phyloP scores from a whole-genome alignment of 202 grass and related monocot species.

The Carex arenaria region DNA sequence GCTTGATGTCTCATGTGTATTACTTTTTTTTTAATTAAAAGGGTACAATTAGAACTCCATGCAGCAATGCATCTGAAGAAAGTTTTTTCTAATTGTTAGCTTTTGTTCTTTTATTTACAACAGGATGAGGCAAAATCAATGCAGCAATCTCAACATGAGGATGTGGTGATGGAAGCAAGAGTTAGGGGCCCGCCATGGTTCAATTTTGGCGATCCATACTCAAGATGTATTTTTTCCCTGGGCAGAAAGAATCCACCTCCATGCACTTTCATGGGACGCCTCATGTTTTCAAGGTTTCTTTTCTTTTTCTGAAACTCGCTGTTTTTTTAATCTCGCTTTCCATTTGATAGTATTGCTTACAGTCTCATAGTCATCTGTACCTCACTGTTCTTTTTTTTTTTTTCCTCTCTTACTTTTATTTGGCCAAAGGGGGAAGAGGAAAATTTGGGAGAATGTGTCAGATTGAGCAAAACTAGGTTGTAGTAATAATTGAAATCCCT shows the following conservation, averaged over 20 bases:
- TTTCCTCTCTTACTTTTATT: no score
- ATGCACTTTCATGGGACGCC: conserved; percentile 66
- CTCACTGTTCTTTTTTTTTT: neutral
- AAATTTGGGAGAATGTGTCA: no score
- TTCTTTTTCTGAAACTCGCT: neutral
- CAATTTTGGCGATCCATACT: conserved; percentile 96
- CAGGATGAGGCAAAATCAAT: conserved; percentile 72
- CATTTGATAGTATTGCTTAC: neutral
- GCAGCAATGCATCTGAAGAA: no score
- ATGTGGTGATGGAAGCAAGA: conserved; percentile 76
- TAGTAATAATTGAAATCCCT: no score
- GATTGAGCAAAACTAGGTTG: no score
- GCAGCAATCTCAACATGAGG: conserved; percentile 56
- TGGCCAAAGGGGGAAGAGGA: no score
- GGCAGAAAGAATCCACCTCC: conserved; percentile 69
- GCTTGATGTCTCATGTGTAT: neutral
- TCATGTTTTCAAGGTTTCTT: conserved; percentile 85
- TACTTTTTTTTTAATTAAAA: neutral
- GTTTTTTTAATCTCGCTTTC: neutral
- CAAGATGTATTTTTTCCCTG: conserved; percentile 97
- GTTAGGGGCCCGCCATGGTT: conserved; percentile 81
- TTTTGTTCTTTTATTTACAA: conserved; percentile 24
- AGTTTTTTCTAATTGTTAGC: neutral
- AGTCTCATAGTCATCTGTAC: neutral
- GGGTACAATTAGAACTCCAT: neutral